Conservation (phyloP, 208 protist genomes). For the Sergeia podlipaevii region DNA sequence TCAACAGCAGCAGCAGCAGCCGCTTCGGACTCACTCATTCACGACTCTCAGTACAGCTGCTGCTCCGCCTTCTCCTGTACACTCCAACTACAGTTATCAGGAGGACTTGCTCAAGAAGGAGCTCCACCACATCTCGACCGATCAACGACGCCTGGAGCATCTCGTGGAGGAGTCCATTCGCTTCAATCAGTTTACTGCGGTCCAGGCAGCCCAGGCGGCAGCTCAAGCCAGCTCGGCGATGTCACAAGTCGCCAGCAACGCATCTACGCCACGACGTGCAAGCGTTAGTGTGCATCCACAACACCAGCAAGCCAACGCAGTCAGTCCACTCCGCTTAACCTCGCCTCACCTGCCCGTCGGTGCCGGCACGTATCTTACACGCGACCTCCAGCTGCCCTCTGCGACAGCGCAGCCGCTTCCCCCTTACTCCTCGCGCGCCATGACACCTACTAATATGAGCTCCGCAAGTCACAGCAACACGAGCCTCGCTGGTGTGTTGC, state of each 20-base stretch:
- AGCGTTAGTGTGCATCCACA: too few relatives aligned
- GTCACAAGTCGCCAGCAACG: conserved; percentile 4
- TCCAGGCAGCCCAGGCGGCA: not conserved
- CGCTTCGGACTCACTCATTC: not conserved
- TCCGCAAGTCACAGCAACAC: too few relatives aligned
- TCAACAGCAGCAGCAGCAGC: not conserved
- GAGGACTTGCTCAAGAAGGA: conserved; percentile 10
- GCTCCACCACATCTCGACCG: conserved; percentile 11
- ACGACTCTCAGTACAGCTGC: not conserved
- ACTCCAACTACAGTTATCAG: conserved; percentile 10
- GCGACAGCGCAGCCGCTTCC: too few relatives aligned
- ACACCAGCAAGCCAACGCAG: too few relatives aligned
- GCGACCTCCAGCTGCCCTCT: too few relatives aligned
- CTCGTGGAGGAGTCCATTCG: conserved; percentile 1
- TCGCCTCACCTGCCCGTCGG: too few relatives aligned
- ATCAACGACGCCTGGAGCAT: conserved; percentile 7
- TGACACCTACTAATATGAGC: too few relatives aligned
- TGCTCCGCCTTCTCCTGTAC: not conserved
- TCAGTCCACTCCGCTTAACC: too few relatives aligned
- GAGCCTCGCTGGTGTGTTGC: too few relatives aligned
- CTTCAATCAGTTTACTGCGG: conserved; percentile 2
- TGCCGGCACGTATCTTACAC: too few relatives aligned
- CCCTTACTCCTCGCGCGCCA: too few relatives aligned
- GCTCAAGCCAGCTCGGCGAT: not conserved
- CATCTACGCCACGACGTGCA: not conserved